These are phyloP conservation scores for Neocallimastix lanati DNA, from an alignment of 192 early-diverging fungal species.

Conservation along the genomic window DNA sequence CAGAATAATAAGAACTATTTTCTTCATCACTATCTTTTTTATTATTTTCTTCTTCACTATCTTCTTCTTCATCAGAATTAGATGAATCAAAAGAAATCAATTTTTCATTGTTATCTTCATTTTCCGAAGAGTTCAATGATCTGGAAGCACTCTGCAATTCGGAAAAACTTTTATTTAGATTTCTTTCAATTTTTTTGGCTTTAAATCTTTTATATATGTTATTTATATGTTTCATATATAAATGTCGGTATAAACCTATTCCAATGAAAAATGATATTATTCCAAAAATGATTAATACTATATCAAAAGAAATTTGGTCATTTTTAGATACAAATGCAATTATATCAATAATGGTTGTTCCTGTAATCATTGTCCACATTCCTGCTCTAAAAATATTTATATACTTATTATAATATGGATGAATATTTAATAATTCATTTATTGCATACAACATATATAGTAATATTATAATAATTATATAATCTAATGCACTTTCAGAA, in stretches of 20 bases:
- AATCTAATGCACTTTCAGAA: too few species aligned
- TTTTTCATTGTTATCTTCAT: neutral
- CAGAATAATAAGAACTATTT: neutral
- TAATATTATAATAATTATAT: too few species aligned
- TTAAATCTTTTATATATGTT: neutral
- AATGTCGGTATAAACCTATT: neutral
- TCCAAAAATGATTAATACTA: neutral
- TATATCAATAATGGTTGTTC: neutral
- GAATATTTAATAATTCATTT: neutral
- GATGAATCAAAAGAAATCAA: neutral
- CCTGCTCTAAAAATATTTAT: neutral
- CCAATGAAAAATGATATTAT: neutral
- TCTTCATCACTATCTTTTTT: neutral
- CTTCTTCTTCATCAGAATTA: neutral
- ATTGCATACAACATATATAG: too few species aligned
- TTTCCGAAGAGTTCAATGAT: too few species aligned
- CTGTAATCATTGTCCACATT: neutral
- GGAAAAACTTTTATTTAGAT: too few species aligned
- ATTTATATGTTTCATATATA: neutral
- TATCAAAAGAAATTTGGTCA: neutral
- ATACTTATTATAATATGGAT: neutral
- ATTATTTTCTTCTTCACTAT: neutral
- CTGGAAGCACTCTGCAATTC: too few species aligned
- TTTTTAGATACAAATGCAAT: neutral
- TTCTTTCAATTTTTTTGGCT: neutral